These are phyloP conservation scores for Hygrocybe punicea DNA, from an alignment of 768 basidiomycete species.

Conservation along the genomic window DNA sequence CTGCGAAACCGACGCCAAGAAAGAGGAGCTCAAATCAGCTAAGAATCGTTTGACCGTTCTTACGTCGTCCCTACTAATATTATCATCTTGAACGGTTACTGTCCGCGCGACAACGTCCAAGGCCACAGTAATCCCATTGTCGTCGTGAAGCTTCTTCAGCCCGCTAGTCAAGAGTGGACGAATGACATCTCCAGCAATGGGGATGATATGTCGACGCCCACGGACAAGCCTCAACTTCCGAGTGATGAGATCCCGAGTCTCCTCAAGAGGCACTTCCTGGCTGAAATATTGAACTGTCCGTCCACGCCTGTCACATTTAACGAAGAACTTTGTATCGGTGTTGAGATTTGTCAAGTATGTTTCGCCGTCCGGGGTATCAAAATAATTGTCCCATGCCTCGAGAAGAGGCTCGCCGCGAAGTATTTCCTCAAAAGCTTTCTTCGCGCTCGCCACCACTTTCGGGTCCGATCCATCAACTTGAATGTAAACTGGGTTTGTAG, in stretches of 20 bases:
- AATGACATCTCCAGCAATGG: conserved; percentile 33
- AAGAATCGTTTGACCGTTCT: conserved; percentile 27
- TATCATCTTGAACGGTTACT: conserved; percentile 42
- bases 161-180: conserved; percentile 28
- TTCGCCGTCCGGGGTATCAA: conserved; percentile 39
- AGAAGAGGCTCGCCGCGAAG: conserved; percentile 39
- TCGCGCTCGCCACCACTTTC: conserved; percentile 34
- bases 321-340: conserved; percentile 31
- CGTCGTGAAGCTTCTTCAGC: conserved; percentile 35
- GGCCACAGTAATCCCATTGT: conserved; percentile 39
- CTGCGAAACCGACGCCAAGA: no score
- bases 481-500: conserved; percentile 33
- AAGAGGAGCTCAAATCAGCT: conserved; percentile 14
- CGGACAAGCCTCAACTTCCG: conserved; percentile 41
- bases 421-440: conserved; percentile 36
- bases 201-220: conserved; percentile 33
- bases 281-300: conserved; percentile 43
- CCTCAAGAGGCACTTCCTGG: conserved; percentile 22
- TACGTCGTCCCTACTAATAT: conserved; percentile 24
- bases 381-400: conserved; percentile 47
- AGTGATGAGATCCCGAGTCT: conserved; percentile 30
- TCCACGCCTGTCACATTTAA: conserved; percentile 40
- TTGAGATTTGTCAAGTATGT: conserved; percentile 38
- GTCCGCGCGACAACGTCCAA: conserved; percentile 43
- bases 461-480: conserved; percentile 39